Percentiles rank a stretch among this genome's conserved stretches.
Evolutionary conservation across 768 basidiomycete species (phyloP).

Genomic region (Lactifluus volemus): DNA sequence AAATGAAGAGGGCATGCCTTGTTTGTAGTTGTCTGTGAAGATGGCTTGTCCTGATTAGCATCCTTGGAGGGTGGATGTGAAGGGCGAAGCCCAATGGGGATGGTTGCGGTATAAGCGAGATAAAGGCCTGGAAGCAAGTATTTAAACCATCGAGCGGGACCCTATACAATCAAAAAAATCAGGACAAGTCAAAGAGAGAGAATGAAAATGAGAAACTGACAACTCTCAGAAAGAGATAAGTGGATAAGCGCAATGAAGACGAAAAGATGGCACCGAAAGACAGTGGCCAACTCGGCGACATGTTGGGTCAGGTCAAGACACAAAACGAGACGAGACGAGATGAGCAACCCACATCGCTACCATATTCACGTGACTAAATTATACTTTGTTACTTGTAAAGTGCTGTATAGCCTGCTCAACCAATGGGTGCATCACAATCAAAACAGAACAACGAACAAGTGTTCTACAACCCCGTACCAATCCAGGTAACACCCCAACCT

Average conservation of each 20-base stretch:
- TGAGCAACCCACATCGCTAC: too few relatives aligned
- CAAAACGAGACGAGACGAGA: too few relatives aligned
- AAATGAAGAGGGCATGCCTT: conserved; percentile 28
- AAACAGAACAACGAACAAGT: conserved; percentile 52
- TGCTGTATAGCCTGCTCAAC: too few relatives aligned
- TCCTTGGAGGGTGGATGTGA: neutral
- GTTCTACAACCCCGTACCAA: conserved; percentile 32
- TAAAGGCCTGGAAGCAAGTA: conserved; percentile 24
- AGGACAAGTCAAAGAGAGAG: neutral
- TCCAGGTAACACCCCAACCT: conserved; percentile 26
- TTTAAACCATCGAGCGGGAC: conserved; percentile 21
- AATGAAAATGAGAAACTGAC: conserved; percentile 27
- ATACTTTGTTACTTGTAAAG: too few relatives aligned
- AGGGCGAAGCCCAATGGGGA: neutral
- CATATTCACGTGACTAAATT: too few relatives aligned
- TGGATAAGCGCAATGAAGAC: conserved; percentile 34
- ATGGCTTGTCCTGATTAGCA: neutral
- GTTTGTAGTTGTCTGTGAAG: neutral
- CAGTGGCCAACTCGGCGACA: neutral
- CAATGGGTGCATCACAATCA: conserved; percentile 68
- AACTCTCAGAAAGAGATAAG: conserved; percentile 44
- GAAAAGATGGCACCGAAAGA: conserved; percentile 23
- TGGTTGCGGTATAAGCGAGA: conserved; percentile 16
- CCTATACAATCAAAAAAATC: neutral
- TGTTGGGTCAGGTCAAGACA: neutral